Evolutionary conservation across 2,329 filamentous ascomycete species (phyloP).

Genomic region (Tolypocladium inflatum): DNA sequence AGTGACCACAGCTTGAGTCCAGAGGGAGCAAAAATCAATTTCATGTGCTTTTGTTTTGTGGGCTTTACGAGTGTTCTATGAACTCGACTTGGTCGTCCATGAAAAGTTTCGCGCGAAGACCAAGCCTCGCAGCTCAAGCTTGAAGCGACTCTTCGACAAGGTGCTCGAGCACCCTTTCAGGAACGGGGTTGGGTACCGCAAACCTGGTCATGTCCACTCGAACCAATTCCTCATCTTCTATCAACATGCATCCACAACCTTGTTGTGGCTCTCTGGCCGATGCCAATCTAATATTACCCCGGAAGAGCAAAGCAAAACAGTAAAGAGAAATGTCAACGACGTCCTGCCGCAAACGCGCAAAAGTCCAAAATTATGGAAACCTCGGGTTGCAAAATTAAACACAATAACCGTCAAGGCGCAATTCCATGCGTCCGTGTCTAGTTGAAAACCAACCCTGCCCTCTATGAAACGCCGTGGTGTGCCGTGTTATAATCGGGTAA

Average conservation of each 20-base stretch:
- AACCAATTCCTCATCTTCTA: background rate
- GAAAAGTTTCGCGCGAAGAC: background rate
- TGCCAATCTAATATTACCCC: background rate
- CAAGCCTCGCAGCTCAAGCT: background rate
- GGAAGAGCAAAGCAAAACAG: background rate
- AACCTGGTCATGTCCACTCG: background rate
- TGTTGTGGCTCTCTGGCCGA: background rate
- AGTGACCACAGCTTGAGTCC: background rate
- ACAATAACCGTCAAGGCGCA: slow-evolving; percentile 4
- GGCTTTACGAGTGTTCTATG: background rate
- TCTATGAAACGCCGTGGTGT: slow-evolving; percentile 22
- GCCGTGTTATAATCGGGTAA: slow-evolving; percentile 6
- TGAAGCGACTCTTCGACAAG: background rate
- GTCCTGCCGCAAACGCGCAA: background rate
- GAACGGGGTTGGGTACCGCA: background rate
- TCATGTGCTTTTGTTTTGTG: background rate
- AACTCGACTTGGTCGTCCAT: background rate
- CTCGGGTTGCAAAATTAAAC: slow-evolving; percentile 1
- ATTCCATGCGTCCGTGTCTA: slow-evolving; percentile 9
- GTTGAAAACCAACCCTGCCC: slow-evolving; percentile 11
- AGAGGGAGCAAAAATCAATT: background rate
- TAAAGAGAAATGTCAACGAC: background rate
- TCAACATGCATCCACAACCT: background rate
- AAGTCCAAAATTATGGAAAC: background rate
- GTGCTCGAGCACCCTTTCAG: background rate